Evolutionary conservation across 768 basidiomycete species (phyloP).

Genomic region (Megacollybia marginata): DNA sequence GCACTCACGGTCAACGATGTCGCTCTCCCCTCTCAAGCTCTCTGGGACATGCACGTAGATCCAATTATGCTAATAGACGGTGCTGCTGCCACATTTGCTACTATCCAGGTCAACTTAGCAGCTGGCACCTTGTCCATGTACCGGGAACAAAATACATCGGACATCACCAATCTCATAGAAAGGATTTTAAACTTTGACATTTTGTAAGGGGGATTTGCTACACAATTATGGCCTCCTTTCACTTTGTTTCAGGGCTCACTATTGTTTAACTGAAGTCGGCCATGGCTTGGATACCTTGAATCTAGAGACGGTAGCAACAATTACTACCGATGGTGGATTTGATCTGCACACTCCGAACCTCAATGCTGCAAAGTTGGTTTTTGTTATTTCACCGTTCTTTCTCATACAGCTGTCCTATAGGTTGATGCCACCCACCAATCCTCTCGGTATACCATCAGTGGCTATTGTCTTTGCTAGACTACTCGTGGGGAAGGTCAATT

Average conservation of each 20-base stretch:
- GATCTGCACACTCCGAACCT: conserved; percentile 16
- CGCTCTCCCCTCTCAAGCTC: conserved; percentile 22
- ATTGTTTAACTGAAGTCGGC: conserved; percentile 19
- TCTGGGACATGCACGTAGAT: conserved; percentile 25
- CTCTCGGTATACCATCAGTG: conserved; percentile 15
- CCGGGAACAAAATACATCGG: conserved; percentile 12
- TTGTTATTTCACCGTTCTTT: too few relatives aligned
- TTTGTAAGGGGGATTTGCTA: conserved; percentile 7
- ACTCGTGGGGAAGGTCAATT: conserved; percentile 9
- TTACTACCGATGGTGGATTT: conserved; percentile 15
- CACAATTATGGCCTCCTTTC: background rate
- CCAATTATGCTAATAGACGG: conserved; percentile 22
- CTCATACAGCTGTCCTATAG: conserved; percentile 8
- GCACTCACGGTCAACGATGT: too few relatives aligned
- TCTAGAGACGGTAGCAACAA: conserved; percentile 17
- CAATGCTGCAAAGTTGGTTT: conserved; percentile 16
- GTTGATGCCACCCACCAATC: conserved; percentile 24
- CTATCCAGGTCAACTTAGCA: conserved; percentile 27
- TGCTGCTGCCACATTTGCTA: conserved; percentile 21
- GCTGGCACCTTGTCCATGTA: conserved; percentile 23
- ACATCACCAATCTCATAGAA: conserved; percentile 14
- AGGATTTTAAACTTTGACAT: conserved; percentile 18
- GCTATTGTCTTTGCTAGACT: conserved; percentile 21
- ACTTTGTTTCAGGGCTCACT: conserved; percentile 15
- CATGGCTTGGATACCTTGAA: conserved; percentile 21